phyloP scores from a whole-genome alignment of 768 basidiomycete genomes.

The Phlegmacium glaucopus region DNA sequence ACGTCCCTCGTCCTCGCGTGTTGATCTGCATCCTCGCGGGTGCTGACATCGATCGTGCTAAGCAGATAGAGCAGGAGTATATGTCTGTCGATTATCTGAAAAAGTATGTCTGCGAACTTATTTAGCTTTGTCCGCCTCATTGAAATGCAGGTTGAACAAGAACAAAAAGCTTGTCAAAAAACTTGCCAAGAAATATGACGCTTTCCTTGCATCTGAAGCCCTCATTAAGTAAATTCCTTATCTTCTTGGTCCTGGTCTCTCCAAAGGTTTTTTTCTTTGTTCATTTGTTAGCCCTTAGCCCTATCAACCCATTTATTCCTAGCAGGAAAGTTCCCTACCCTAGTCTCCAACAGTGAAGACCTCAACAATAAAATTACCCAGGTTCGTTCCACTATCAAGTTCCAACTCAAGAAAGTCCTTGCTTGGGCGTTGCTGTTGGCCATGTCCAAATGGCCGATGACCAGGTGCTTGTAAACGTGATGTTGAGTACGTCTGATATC shows the following conservation, averaged over 20 bases:
- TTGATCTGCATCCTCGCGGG: constrained; percentile 99
- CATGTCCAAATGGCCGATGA: constrained; percentile 98
- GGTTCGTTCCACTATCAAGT: constrained; percentile 99
- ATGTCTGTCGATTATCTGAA: constrained; percentile 99
- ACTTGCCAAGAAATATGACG: constrained; percentile 99
- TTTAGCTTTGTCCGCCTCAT: not conserved
- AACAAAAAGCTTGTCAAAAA: constrained; percentile 99
- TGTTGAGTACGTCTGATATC: constrained; percentile 70
- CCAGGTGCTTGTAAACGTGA: constrained; percentile 95
- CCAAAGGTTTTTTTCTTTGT: constrained; percentile 65
- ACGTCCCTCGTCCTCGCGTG: constrained; percentile 98
- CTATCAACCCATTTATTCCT: not conserved
- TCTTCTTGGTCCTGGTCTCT: constrained; percentile 98
- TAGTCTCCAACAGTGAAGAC: constrained; percentile 91
- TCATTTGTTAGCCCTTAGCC: not conserved
- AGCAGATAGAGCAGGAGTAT: constrained; percentile 97
- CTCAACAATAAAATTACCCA: constrained; percentile 86
- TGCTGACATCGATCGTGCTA: constrained; percentile 98
- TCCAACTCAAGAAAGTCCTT: constrained; percentile 99
- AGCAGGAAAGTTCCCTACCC: constrained; percentile 99
- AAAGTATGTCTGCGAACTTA: constrained; percentile 57
- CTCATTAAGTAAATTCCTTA: constrained; percentile 99
- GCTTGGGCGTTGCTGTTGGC: constrained; percentile 97
- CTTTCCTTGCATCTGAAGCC: constrained; percentile 95
- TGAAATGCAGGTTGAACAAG: constrained; percentile 80